Base-by-base conservation (phyloP, 805 yeast species). In the Wickerhamiella nectarea region DNA sequence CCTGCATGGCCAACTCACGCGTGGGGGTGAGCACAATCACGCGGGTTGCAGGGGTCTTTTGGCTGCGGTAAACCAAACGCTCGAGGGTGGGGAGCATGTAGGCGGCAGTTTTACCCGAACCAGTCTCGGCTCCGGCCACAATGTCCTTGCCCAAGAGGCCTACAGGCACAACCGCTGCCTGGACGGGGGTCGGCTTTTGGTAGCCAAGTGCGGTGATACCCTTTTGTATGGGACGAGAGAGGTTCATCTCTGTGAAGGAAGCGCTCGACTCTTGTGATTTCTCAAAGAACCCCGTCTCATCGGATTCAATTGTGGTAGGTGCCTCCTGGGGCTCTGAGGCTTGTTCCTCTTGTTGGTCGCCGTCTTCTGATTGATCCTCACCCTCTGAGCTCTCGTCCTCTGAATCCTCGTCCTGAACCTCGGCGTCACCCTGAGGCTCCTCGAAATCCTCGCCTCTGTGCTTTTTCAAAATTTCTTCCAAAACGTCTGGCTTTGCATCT, bases 51-150 rank as follows among this genome's bases (percentile, higher is more conserved):
- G 95, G 80, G 4, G 82, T 65, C 56, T 82, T 82, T 43, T 83
- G 71, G 10, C 97, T 95, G 54, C 91, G 83, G 64, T 79, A 89
- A 24, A 91, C 65, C 28, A 91, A 68, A 64, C 99, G 77, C 65
- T 91, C 98, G 48, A 91, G 75, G 36, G 87, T 84, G 11, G 98
- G 98, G 44, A 91, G 81, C 80, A 91, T 78, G 60, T 85, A 91
- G 1, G 99, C 99, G 2, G 96, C 98, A 19, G 99, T 91, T 62
- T 91, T 91, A 73, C 99, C 99, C 17, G 97, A 89, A 67, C 99
- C 99, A 4, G 99, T 91, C 19, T 84, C 95, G 28, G 99, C 99
- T 69, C 97, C 97, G 14, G 97, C 99, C 55, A 91, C 95, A 41
- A 91, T 76, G 63, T 91, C 99, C 58, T 84, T 89, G 55, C 99